These are phyloP conservation scores for Populus nigra DNA, from an alignment of 345 rosid species.

Conservation along the genomic window DNA sequence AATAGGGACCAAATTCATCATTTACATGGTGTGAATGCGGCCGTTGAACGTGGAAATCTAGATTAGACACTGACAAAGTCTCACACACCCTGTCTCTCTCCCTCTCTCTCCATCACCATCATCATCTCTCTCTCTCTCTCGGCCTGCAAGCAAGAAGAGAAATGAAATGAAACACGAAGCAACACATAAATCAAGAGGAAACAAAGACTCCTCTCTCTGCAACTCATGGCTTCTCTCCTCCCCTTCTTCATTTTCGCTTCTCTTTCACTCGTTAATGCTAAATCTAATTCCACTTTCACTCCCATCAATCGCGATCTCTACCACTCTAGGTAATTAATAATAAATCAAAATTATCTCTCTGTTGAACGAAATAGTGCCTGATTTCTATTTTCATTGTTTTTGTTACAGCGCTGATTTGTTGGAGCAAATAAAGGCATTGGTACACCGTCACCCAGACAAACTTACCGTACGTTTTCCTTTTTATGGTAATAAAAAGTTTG, in stretches of 20 bases:
- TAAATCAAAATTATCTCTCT: too few relatives aligned
- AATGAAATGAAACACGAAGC: neutral
- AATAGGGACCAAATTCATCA: neutral
- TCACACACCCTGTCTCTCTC: slow-evolving; percentile 1
- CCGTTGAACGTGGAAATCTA: slow-evolving; percentile 24
- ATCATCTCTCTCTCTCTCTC: neutral
- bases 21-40: neutral
- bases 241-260: slow-evolving; percentile 17
- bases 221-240: slow-evolving; percentile 20
- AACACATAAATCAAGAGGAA: neutral
- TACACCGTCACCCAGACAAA: slow-evolving; percentile 67
- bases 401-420: slow-evolving; percentile 58
- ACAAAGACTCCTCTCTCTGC: neutral
- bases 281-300: slow-evolving; percentile 36
- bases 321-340: slow-evolving; percentile 52
- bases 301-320: slow-evolving; percentile 82
- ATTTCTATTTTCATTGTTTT: neutral
- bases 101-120: neutral
- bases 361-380: neutral
- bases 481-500: neutral
- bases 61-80: slow-evolving; percentile 21
- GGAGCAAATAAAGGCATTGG: slow-evolving; percentile 59
- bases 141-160: neutral
- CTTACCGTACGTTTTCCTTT: slow-evolving; percentile 45
- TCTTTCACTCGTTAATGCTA: slow-evolving; percentile 17